A percentile compares a stretch with the other conserved stretches of the same genome.
Evolutionary conservation across 345 rosid species (phyloP).

Genomic region (Syzygium aqueum): DNA sequence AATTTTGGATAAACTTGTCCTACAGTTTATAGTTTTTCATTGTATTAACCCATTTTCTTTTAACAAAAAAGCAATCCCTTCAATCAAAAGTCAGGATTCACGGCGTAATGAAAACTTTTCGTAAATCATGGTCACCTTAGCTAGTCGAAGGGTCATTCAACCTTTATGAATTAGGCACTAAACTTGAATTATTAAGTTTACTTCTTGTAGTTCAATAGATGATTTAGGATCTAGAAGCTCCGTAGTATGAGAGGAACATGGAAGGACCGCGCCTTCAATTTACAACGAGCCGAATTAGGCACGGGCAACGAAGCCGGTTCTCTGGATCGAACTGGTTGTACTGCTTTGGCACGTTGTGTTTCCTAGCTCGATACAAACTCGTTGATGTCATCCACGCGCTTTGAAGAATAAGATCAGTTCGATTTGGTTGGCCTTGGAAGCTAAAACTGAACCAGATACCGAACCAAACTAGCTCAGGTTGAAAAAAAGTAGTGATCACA

Average conservation of each 20-base stretch:
- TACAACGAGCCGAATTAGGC: neutral
- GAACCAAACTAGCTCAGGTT: neutral
- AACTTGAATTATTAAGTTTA: neutral
- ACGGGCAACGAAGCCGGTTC: neutral
- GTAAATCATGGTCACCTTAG: neutral
- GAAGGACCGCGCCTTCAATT: neutral
- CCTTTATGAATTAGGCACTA: neutral
- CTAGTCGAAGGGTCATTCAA: neutral
- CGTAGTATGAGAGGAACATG: neutral
- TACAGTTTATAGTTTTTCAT: no score
- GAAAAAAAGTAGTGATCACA: neutral
- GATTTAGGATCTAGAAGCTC: neutral
- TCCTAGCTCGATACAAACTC: neutral
- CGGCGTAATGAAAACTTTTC: neutral
- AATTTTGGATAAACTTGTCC: no score
- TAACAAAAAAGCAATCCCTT: neutral
- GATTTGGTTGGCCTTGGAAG: neutral
- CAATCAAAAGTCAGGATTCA: neutral
- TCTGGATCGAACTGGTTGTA: neutral
- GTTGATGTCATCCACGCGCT: neutral
- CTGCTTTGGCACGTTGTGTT: neutral
- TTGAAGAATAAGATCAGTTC: neutral
- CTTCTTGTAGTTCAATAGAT: neutral
- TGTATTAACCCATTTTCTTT: no score
- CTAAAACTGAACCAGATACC: neutral